Percentiles rank a stretch among this genome's conserved stretches.
These are phyloP conservation scores for Dillenia suffruticosa DNA, from an alignment of 164 flowering plant genomes.

Conservation along the genomic window DNA sequence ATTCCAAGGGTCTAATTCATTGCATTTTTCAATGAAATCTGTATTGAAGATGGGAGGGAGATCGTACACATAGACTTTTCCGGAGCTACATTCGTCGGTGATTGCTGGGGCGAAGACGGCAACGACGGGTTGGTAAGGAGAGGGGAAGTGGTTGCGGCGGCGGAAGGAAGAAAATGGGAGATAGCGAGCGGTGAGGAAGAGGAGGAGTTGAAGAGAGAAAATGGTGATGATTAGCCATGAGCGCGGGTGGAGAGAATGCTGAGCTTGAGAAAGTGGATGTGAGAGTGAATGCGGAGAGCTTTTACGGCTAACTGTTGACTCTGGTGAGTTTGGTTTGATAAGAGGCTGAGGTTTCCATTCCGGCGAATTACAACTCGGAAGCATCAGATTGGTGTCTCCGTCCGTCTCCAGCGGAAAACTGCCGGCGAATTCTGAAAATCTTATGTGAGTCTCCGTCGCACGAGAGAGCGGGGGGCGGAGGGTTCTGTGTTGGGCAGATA, in stretches of 20 bases:
- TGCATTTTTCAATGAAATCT: conserved; percentile 30
- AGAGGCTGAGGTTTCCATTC: too few relatives aligned
- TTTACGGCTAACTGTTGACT: too few relatives aligned
- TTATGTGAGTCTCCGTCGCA: too few relatives aligned
- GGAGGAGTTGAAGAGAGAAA: conserved; percentile 28
- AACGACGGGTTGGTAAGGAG: background rate
- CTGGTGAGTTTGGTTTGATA: too few relatives aligned
- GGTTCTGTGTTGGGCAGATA: too few relatives aligned
- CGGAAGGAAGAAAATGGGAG: conserved; percentile 10
- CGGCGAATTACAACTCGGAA: too few relatives aligned
- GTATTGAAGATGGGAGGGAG: conserved; percentile 38
- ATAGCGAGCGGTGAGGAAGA: conserved; percentile 16
- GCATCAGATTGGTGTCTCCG: too few relatives aligned
- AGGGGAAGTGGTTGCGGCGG: conserved; percentile 13
- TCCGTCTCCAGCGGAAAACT: too few relatives aligned
- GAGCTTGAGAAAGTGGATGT: too few relatives aligned
- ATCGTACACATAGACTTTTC: conserved; percentile 51
- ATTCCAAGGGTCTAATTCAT: conserved; percentile 43
- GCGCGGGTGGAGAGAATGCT: conserved; percentile 11
- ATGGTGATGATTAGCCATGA: conserved; percentile 28
- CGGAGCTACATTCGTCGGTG: conserved; percentile 12
- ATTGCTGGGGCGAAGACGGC: background rate
- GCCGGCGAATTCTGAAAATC: too few relatives aligned
- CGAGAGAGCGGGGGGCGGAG: too few relatives aligned
- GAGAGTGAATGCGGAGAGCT: too few relatives aligned